These are phyloP conservation scores for Plasmodium berghei DNA, from an alignment of 169 alveolate species.

Conservation along the genomic window DNA sequence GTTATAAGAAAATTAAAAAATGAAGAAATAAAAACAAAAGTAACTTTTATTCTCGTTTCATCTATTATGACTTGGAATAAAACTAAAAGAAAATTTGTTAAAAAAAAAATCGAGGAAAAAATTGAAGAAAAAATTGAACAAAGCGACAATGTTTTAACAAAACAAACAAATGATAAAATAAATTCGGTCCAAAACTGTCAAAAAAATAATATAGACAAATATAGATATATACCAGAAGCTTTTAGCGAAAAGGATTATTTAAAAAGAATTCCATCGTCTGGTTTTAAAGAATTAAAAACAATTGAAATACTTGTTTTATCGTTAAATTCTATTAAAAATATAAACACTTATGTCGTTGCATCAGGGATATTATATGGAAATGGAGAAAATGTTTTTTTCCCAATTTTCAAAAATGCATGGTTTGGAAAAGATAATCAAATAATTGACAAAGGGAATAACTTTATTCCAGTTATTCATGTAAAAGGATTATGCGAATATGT, in stretches of 20 bases:
- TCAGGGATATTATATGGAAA: conserved; percentile 52
- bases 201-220: background rate
- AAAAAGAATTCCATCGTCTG: conserved; percentile 39
- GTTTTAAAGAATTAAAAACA: conserved; percentile 35
- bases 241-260: conserved; percentile 49
- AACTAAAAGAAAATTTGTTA: conserved; percentile 24
- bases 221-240: conserved; percentile 17
- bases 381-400: conserved; percentile 43
- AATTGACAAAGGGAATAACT: conserved; percentile 46
- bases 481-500: conserved; percentile 50
- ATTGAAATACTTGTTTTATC: conserved; percentile 48
- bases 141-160: background rate
- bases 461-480: conserved; percentile 47
- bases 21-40: conserved; percentile 13
- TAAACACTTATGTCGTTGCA: conserved; percentile 57
- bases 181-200: background rate
- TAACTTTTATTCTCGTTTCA: conserved; percentile 37
- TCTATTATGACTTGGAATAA: conserved; percentile 72
- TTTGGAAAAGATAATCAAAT: conserved; percentile 37
- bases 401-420: conserved; percentile 69
- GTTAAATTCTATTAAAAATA: conserved; percentile 25
- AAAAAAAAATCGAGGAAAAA: background rate
- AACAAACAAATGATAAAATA: background rate
- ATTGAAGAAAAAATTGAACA: background rate
- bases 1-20: conserved; percentile 40